Conservation (phyloP, 257 asterid species). For the Nicotiana benthamiana region DNA sequence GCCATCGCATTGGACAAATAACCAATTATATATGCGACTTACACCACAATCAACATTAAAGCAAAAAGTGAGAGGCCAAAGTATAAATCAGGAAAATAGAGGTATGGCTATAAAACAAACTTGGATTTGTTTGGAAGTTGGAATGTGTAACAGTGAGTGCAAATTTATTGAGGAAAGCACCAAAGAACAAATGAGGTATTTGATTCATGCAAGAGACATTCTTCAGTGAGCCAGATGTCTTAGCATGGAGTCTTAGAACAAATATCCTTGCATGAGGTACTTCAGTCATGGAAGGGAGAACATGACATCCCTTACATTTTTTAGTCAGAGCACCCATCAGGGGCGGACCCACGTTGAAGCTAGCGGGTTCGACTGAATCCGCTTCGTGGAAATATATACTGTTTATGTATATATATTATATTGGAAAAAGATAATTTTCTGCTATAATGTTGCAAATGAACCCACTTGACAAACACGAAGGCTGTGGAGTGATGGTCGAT, state of each 20-base stretch:
- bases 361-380: too few relatives aligned
- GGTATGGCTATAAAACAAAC: background rate
- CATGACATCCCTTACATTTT: background rate
- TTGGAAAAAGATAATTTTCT: too few relatives aligned
- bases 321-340: background rate
- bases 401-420: too few relatives aligned
- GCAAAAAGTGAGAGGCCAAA: background rate
- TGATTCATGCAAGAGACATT: background rate
- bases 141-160: background rate
- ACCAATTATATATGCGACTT: background rate
- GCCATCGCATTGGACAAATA: background rate
- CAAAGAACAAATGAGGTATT: background rate
- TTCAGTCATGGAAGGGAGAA: background rate
- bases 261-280: background rate
- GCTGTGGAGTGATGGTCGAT: too few relatives aligned
- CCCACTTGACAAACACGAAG: too few relatives aligned
- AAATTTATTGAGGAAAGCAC: background rate
- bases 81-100: background rate
- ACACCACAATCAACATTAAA: background rate
- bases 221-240: background rate
- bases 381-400: too few relatives aligned
- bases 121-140: background rate
- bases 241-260: background rate
- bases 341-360: too few relatives aligned
- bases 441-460: too few relatives aligned